Base-by-base conservation (phyloP, 2,329 filamentous ascomycete genomes). In the Microdochium trichocladiopsis region DNA sequence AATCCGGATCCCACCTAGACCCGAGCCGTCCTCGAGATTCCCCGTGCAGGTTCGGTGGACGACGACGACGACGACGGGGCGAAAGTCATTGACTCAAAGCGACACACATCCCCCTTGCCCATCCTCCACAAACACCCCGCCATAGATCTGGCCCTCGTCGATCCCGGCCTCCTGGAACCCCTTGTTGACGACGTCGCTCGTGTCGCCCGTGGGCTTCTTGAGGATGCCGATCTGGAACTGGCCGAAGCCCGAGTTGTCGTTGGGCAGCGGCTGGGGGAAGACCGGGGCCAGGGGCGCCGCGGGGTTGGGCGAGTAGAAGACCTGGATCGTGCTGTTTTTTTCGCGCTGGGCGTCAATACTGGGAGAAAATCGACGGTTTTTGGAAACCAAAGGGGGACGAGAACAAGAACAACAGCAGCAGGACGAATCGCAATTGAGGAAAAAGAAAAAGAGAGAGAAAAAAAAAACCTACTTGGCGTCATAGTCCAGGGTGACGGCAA, bases 201-300 rank as follows among this genome's bases (percentile, higher is more conserved):
- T 79, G 12, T 45, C 21, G 58, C 74, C 80, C 0, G 72, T 76
- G 1, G 72, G 73, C 63, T 76, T 82, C 75, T 83, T 83, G 54
- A 83, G 66, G 21, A 83, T 72, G 48, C 80, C 80, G 28, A 83
- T 71, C 64, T 84, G 80, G 64, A 76, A 73, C 62, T 74, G 65
- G 14, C 81, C 81, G 28, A 70, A 72, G 21, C 81, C 81, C 10
- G 72, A 68, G 54, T 82, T 73, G 61, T 82, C 70, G 56, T 79
- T 79, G 16, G 66, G 52, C 3, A 76, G 60, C 2, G 72, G 68
- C 2, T 63, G 64, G 3, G 74, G 77, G 18, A 80, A 77, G 23
- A 71, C 66, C 3, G 41, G n/a, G 51, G 70, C 61, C 37, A 84
- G 73, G 2, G 74, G 67, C 1, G 67, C 69, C 50, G 69, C 63